Evolutionary conservation across 179 eudicot genomes (phyloP).

Genomic region (Heliamphora pulchella): DNA sequence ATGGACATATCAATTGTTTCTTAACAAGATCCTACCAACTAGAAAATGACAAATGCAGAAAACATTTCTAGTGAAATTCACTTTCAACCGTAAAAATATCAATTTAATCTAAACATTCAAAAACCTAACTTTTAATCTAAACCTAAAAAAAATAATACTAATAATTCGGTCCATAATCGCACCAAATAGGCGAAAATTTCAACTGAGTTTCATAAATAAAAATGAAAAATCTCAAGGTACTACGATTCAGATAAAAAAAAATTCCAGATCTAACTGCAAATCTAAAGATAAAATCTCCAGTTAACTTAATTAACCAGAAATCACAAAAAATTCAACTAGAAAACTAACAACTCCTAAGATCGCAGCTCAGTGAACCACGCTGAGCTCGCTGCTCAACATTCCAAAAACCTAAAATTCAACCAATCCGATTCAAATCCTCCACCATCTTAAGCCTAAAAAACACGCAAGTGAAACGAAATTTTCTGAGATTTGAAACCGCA

Average conservation of each 20-base stretch:
- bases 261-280: neutral
- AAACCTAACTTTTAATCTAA: neutral
- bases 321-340: slow-evolving; percentile 9
- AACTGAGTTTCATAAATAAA: neutral
- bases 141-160: neutral
- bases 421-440: slow-evolving; percentile 13
- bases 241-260: neutral
- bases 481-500: slow-evolving; percentile 29
- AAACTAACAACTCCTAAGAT: slow-evolving; percentile 23
- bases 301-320: slow-evolving; percentile 2
- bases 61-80: neutral
- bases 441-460: slow-evolving; percentile 10
- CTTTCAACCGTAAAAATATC: neutral
- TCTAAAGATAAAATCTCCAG: neutral
- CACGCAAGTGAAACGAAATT: slow-evolving; percentile 26
- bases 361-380: slow-evolving; percentile 23
- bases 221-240: neutral
- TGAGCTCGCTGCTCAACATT: slow-evolving; percentile 10
- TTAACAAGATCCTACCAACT: slow-evolving; percentile 10
- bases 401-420: slow-evolving; percentile 21
- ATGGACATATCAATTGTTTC: slow-evolving; percentile 7
- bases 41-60: slow-evolving; percentile 2
- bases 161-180: neutral
- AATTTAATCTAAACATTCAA: neutral
- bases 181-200: neutral